Evolutionary conservation across 2,329 filamentous ascomycete genomes (phyloP), one percentile per base, ranked within the genome.

Genomic region (Pyrenochaeta sp.): DNA sequence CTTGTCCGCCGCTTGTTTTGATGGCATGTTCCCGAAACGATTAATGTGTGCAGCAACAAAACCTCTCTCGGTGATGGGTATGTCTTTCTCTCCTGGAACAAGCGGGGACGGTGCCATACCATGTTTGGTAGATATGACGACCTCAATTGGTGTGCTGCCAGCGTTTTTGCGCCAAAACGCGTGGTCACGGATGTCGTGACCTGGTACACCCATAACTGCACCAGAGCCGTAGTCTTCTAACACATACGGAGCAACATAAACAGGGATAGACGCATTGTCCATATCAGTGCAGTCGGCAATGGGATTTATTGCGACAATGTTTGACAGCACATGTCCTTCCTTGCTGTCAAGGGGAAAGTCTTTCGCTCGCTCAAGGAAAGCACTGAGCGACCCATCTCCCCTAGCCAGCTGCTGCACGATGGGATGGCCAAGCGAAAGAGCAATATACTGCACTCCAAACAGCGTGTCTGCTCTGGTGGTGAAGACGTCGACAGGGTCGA

Each of bases 141-240:
- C 78, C 2, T 86, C 82, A 30, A 93, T 83, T 2, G 86, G 85
- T 45, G 86, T 80, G 3, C 85, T 81, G 5, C 82, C 81, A 30
- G 85, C 81, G 64, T 96, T 92, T 56, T 88, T 82, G 66, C 84
- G 87, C 90, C 92, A 96, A 74, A 96, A 97, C 1, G 86, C 85
- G 76, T 91, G 83, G 67, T 97, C 93, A 51, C 92, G 85, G 4
- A 83, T 73, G 75, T 97, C 93, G 71, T 97, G 93, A 1, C 89
- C 93, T 0, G 93, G 93, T 7, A 96, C 93, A 43, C 93, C 93
- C 92, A 97, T 96, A 1, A 96, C 90, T 9, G 92, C 92, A 1
- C 92, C 92, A 65, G 93, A 90, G 15, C 92, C 92, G 66, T 96
- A 95, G 71, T 93, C 91, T 27, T 90, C 90, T 5, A 96, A 82